These are phyloP conservation scores for Andrographis paniculata DNA, from an alignment of 305 asterid genomes.

Conservation along the genomic window DNA sequence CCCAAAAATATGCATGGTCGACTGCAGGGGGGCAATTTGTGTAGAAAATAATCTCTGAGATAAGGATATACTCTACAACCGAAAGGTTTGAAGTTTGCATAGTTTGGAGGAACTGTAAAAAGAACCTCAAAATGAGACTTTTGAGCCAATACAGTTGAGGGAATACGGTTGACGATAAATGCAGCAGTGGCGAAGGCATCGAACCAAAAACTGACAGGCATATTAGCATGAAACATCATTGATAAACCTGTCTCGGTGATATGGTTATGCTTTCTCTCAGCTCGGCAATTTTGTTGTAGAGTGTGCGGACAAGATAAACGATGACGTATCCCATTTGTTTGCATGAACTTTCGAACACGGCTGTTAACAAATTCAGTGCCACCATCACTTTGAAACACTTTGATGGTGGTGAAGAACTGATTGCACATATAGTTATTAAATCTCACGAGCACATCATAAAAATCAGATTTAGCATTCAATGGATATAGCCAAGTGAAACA, in stretches of 20 bases:
- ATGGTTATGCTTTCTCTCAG: neutral
- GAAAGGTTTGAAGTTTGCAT: too few relatives aligned
- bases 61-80: too few relatives aligned
- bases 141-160: neutral
- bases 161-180: neutral
- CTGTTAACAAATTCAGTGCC: neutral
- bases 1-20: too few relatives aligned
- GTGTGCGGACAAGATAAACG: neutral
- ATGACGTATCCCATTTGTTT: neutral
- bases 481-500: neutral
- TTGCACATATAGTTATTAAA: neutral
- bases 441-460: neutral
- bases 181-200: neutral
- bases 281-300: neutral
- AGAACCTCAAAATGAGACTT: too few relatives aligned
- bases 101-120: too few relatives aligned
- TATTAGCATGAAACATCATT: neutral
- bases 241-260: too few relatives aligned
- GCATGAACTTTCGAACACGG: neutral
- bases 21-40: too few relatives aligned
- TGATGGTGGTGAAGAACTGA: neutral
- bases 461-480: neutral
- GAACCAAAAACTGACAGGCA: neutral
- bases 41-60: too few relatives aligned
- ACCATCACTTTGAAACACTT: neutral